phyloP scores from a whole-genome alignment of 352 stramenopile genomes.

The Globisporangium acanthophoron region DNA sequence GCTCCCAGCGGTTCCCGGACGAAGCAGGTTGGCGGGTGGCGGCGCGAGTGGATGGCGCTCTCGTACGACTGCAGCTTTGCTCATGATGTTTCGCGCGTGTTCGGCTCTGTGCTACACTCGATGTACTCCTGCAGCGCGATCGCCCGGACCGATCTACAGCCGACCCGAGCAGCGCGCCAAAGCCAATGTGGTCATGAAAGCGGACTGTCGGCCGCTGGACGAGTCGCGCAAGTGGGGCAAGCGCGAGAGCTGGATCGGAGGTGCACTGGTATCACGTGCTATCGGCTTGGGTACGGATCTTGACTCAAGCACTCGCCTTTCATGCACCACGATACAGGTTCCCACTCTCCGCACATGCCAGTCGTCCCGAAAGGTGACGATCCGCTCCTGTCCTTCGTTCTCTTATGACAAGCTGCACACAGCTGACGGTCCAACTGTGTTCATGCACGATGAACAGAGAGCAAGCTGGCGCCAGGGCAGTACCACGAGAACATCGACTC shows the following conservation, averaged over 20 bases:
- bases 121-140: slow-evolving; percentile 28
- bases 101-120: not conserved
- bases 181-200: slow-evolving; percentile 67
- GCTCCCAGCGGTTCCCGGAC: slow-evolving; percentile 67
- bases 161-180: slow-evolving; percentile 51
- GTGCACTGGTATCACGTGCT: slow-evolving; percentile 13
- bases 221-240: slow-evolving; percentile 65
- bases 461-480: slow-evolving; percentile 49
- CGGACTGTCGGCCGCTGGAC: slow-evolving; percentile 59
- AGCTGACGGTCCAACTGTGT: not conserved
- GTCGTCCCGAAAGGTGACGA: slow-evolving; percentile 49
- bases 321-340: slow-evolving; percentile 13
- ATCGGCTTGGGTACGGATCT: not conserved
- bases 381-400: not conserved
- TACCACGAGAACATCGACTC: slow-evolving; percentile 68
- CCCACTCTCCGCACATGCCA: slow-evolving; percentile 41
- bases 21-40: slow-evolving; percentile 35
- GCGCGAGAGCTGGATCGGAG: slow-evolving; percentile 80
- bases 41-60: not conserved
- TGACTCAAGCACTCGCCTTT: not conserved
- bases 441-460: slow-evolving; percentile 26
- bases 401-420: not conserved
- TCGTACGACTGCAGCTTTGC: not conserved
- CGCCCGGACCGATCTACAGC: slow-evolving; percentile 70
- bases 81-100: not conserved